phyloP scores from a whole-genome alignment of 768 basidiomycete species.

The Pleurotus ostreatus region DNA sequence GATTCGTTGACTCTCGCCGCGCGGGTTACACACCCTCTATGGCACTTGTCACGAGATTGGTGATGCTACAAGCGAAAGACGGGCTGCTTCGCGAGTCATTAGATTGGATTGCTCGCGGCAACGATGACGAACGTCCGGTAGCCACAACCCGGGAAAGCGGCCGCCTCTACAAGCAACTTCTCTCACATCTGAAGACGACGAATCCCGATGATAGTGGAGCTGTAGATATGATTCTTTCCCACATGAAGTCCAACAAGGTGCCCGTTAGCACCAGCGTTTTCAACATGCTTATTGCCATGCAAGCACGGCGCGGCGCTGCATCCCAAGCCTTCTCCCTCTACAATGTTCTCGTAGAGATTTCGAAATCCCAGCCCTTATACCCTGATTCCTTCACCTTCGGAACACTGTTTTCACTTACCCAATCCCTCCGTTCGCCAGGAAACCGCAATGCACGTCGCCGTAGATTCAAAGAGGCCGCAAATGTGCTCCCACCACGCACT shows the following conservation, averaged over 20 bases:
- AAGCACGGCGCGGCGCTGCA: constrained; percentile 26
- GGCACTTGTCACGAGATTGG: constrained; percentile 31
- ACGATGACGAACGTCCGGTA: constrained; percentile 10
- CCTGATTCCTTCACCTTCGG: constrained; percentile 44
- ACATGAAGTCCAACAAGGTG: constrained; percentile 34
- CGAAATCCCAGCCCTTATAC: constrained; percentile 21
- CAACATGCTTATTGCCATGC: constrained; percentile 43
- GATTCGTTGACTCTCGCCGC: constrained; percentile 19
- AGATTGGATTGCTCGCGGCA: constrained; percentile 20
- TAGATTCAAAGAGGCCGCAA: constrained; percentile 14
- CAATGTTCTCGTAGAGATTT: constrained; percentile 28
- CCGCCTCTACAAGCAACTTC: constrained; percentile 34
- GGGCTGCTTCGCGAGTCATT: constrained; percentile 26
- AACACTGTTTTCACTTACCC: constrained; percentile 32
- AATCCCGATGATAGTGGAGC: constrained; percentile 23
- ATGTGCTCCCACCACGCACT: constrained; percentile 30
- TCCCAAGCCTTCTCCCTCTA: constrained; percentile 41
- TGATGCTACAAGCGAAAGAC: constrained; percentile 29
- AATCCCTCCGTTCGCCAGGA: constrained; percentile 14
- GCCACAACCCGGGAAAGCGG: constrained; percentile 10
- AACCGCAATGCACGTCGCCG: constrained; percentile 14
- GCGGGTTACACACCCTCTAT: constrained; percentile 22
- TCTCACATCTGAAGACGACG: constrained; percentile 30
- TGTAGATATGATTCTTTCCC: constrained; percentile 30
- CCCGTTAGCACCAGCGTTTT: constrained; percentile 37